Percentiles rank a stretch among this genome's conserved stretches.
Conservation (phyloP, 2,329 filamentous ascomycete genomes). For the Pseudodiploospora longispora region DNA sequence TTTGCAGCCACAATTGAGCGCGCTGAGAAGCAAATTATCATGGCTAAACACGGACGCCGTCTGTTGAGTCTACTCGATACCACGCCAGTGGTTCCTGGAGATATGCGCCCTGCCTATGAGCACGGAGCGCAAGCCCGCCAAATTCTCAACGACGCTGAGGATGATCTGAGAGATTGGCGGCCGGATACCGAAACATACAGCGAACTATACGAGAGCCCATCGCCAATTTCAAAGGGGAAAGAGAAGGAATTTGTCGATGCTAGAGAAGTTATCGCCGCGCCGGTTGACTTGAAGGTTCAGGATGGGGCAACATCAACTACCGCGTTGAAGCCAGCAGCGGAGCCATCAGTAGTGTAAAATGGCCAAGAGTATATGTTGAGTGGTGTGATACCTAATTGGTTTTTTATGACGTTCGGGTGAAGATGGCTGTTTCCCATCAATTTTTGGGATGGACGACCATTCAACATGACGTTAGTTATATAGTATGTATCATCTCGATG, state of each 20-base stretch:
- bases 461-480: too few relatives aligned
- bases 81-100: slow-evolving; percentile 79
- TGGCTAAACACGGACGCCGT: slow-evolving; percentile 82
- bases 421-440: too few relatives aligned
- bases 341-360: not conserved
- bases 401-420: too few relatives aligned
- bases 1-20: slow-evolving; percentile 89
- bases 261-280: not conserved
- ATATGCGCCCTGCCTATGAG: slow-evolving; percentile 61
- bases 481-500: too few relatives aligned
- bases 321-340: not conserved
- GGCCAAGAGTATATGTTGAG: too few relatives aligned
- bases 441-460: too few relatives aligned
- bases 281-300: slow-evolving; percentile 6
- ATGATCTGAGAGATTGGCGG: slow-evolving; percentile 72
- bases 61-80: slow-evolving; percentile 84
- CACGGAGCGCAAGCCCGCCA: slow-evolving; percentile 63
- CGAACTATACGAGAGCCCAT: slow-evolving; percentile 15
- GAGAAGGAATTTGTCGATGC: slow-evolving; percentile 13
- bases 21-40: slow-evolving; percentile 91
- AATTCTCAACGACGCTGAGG: slow-evolving; percentile 86
- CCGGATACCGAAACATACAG: slow-evolving; percentile 31
- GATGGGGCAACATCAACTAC: not conserved
- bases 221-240: slow-evolving; percentile 19
- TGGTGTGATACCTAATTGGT: too few relatives aligned